Evolutionary conservation across 306 rosid genomes (phyloP).

Genomic region (Begonia fuchsioides): DNA sequence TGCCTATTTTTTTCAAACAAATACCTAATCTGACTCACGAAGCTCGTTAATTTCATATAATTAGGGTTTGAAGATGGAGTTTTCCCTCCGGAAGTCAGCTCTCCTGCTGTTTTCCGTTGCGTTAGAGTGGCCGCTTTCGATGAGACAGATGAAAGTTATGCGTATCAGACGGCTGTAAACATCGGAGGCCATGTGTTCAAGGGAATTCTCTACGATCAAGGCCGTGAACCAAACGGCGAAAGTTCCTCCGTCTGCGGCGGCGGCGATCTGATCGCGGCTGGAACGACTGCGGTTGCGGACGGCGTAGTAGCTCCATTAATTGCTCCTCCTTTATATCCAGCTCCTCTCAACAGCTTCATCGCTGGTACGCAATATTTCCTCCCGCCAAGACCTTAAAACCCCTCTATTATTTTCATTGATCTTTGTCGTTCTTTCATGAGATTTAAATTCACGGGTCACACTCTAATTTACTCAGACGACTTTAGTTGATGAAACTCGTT

Average conservation of each 20-base stretch:
- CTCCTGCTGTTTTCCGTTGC: slow-evolving; percentile 43
- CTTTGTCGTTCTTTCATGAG: slow-evolving; percentile 12
- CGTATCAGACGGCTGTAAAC: slow-evolving; percentile 54
- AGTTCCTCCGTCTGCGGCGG: slow-evolving; percentile 20
- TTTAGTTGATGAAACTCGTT: no score
- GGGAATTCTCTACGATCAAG: slow-evolving; percentile 52
- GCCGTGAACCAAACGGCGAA: slow-evolving; percentile 31
- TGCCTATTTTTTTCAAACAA: no score
- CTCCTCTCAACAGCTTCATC: slow-evolving; percentile 44
- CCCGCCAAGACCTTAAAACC: slow-evolving; percentile 42
- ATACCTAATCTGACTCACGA: neutral
- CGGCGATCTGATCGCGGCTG: slow-evolving; percentile 16
- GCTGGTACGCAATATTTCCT: slow-evolving; percentile 75
- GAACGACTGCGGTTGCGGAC: neutral
- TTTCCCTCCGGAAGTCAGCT: slow-evolving; percentile 35
- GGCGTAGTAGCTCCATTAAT: slow-evolving; percentile 17
- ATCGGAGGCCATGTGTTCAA: slow-evolving; percentile 53
- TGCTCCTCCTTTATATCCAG: slow-evolving; percentile 37
- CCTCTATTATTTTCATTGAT: slow-evolving; percentile 1
- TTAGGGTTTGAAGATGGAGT: slow-evolving; percentile 35
- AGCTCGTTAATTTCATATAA: neutral
- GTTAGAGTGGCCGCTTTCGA: slow-evolving; percentile 43
- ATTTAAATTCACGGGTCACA: slow-evolving; percentile 11
- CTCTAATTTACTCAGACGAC: slow-evolving; percentile 2
- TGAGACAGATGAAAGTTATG: slow-evolving; percentile 37